Evolutionary conservation across 2,329 filamentous ascomycete genomes (phyloP).

Genomic region (Penicillium sp.): DNA sequence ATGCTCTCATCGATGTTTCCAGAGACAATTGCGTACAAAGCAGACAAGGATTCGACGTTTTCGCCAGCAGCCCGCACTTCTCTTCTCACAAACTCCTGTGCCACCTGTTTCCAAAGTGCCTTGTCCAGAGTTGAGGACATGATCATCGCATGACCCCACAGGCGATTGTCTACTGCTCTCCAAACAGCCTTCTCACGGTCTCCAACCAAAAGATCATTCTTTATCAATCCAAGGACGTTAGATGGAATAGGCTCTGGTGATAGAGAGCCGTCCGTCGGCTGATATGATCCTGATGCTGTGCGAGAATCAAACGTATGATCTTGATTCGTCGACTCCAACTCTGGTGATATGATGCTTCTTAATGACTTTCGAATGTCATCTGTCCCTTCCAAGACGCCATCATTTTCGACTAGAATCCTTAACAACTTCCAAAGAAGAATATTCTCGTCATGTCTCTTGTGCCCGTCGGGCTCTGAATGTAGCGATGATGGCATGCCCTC

Average conservation of each 20-base stretch:
- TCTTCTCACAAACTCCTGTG: slow-evolving; percentile 91
- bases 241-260: slow-evolving; percentile 66
- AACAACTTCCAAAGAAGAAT: slow-evolving; percentile 84
- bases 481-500: slow-evolving; percentile 43
- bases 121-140: slow-evolving; percentile 75
- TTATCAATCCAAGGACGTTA: slow-evolving; percentile 66
- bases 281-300: slow-evolving; percentile 26
- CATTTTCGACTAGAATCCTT: slow-evolving; percentile 75
- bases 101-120: slow-evolving; percentile 81
- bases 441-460: slow-evolving; percentile 73
- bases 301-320: slow-evolving; percentile 26
- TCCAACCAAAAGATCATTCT: slow-evolving; percentile 69
- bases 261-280: slow-evolving; percentile 34
- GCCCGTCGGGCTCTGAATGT: slow-evolving; percentile 46
- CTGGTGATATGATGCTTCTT: slow-evolving; percentile 67
- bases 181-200: slow-evolving; percentile 89
- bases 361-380: slow-evolving; percentile 69
- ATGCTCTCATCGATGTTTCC: slow-evolving; percentile 93
- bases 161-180: slow-evolving; percentile 83
- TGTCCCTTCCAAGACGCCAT: slow-evolving; percentile 74
- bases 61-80: slow-evolving; percentile 80
- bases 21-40: slow-evolving; percentile 88
- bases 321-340: slow-evolving; percentile 29
- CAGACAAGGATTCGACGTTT: slow-evolving; percentile 81
- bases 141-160: slow-evolving; percentile 96